Evolutionary conservation across 306 rosid genomes (phyloP).

Genomic region (Pterocarpus santalinus): DNA sequence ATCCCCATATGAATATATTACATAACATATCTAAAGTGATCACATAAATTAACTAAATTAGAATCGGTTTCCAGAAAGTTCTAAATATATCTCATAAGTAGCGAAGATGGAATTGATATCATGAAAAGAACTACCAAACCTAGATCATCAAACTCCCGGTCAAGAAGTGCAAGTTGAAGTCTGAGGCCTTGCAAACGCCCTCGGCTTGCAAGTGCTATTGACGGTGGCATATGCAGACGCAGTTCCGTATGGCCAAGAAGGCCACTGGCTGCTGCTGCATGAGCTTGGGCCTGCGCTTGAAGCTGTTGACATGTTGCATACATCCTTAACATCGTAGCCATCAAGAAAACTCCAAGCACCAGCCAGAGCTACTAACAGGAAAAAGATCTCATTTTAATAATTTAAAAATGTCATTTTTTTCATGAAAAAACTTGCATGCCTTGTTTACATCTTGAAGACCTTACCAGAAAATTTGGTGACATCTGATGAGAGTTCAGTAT

Average conservation of each 20-base stretch:
- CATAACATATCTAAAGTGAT: slow-evolving; percentile 17
- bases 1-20: slow-evolving; percentile 1
- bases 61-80: slow-evolving; percentile 34
- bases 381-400: slow-evolving; percentile 1
- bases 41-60: slow-evolving; percentile 9
- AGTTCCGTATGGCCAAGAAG: slow-evolving; percentile 90
- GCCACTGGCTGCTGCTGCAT: slow-evolving; percentile 86
- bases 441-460: slow-evolving; percentile 42
- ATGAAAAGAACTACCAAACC: slow-evolving; percentile 56
- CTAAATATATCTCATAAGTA: not conserved
- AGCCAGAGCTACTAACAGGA: slow-evolving; percentile 78
- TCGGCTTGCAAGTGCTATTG: slow-evolving; percentile 85
- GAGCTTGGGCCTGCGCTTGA: slow-evolving; percentile 97
- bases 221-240: slow-evolving; percentile 90
- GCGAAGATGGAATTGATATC: slow-evolving; percentile 9
- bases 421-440: slow-evolving; percentile 5
- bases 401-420: not conserved
- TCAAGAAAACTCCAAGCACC: slow-evolving; percentile 94
- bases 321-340: slow-evolving; percentile 97
- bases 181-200: slow-evolving; percentile 96
- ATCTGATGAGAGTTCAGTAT: slow-evolving; percentile 91
- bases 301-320: slow-evolving; percentile 98
- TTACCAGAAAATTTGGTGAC: slow-evolving; percentile 95
- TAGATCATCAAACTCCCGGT: slow-evolving; percentile 95
- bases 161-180: slow-evolving; percentile 98